A percentile compares a stretch with the other conserved stretches of the same genome.
These are phyloP conservation scores for Solanum hybrid DNA, from an alignment of 305 asterid genomes.

Conservation along the genomic window DNA sequence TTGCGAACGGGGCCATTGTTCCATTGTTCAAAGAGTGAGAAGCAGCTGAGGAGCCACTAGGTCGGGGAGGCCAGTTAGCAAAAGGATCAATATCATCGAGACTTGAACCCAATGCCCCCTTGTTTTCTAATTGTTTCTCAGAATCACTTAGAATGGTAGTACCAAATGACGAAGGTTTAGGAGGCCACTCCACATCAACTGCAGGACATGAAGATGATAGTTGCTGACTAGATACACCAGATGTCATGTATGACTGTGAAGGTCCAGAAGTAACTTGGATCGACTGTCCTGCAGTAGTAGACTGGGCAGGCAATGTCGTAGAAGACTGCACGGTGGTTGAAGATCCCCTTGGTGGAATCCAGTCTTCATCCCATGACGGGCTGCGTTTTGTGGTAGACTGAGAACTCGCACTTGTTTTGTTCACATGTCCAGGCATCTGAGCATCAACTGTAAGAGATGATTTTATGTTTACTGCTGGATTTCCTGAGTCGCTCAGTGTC, in stretches of 20 bases:
- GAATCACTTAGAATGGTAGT: slow-evolving; percentile 21
- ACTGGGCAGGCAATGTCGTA: slow-evolving; percentile 33
- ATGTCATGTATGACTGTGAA: slow-evolving; percentile 24
- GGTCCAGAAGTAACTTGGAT: slow-evolving; percentile 24
- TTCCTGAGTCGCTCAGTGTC: slow-evolving; percentile 53
- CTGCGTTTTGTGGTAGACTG: slow-evolving; percentile 43
- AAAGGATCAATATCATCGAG: slow-evolving; percentile 84
- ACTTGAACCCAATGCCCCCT: slow-evolving; percentile 27
- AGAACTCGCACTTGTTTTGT: slow-evolving; percentile 26
- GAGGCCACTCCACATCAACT: slow-evolving; percentile 97
- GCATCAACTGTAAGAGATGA: slow-evolving; percentile 32
- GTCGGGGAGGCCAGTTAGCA: slow-evolving; percentile 88
- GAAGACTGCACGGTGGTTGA: slow-evolving; percentile 32
- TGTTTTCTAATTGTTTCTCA: slow-evolving; percentile 35
- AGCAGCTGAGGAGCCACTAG: slow-evolving; percentile 38
- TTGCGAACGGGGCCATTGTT: slow-evolving; percentile 19
- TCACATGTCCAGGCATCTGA: slow-evolving; percentile 39
- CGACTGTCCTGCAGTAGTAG: slow-evolving; percentile 35
- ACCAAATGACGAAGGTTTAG: slow-evolving; percentile 37
- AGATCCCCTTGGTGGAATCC: slow-evolving; percentile 64
- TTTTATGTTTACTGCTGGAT: slow-evolving; percentile 34
- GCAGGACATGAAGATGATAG: slow-evolving; percentile 66
- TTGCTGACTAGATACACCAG: slow-evolving; percentile 45
- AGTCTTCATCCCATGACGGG: slow-evolving; percentile 93
- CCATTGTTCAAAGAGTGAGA: slow-evolving; percentile 45